Evolutionary conservation across 2,329 filamentous ascomycete species (phyloP), one percentile per base, ranked within the genome.

Genomic region (Claviceps sp.): DNA sequence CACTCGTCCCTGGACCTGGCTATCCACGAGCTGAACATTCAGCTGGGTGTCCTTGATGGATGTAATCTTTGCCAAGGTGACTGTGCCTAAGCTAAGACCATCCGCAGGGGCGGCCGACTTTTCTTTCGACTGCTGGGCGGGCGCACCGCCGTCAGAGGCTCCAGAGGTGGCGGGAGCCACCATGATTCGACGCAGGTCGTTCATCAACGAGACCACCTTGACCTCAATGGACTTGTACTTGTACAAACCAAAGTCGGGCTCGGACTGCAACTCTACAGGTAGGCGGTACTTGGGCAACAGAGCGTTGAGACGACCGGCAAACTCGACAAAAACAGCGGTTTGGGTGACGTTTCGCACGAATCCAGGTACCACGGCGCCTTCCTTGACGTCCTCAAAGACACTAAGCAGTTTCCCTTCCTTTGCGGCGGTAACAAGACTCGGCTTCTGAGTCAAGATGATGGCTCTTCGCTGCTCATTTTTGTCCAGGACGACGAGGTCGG

Each of bases 1-100:
- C 54, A 98, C 83, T 17, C 93, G 87, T n/a, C 91, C 93, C 64
- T 94, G 87, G 8, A 95, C 76, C 16, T 68, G 59, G 38, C 56
- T 65, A 62, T 94, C 88, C 44, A 88, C 85, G 49, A 97, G 76
- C 58, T 86, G 80, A 5, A 98, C 88, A 58, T 97, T 97, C 51
- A 97, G 73, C 64, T 98, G 93, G 0, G 91, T 96, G 47, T 84
- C 83, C 67, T 95, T 95, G 62, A 96, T 73, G 0, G 88, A 88
- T n/a, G 79, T 78, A 45, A 98, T 79, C 59, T 78, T 84, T 40
- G 86, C 91, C 62, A 86, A 88, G 7, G 83, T 82, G 46, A 85
- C 65, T 57, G 77, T 84, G 50, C 91, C 91, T 34, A 88, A 73
- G 1, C 73, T 72, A 47, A 95, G 77, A 57, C 95, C 88, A 45